phyloP scores from a whole-genome alignment of 2,329 filamentous ascomycete species.

The Trichoderma harzianum region DNA sequence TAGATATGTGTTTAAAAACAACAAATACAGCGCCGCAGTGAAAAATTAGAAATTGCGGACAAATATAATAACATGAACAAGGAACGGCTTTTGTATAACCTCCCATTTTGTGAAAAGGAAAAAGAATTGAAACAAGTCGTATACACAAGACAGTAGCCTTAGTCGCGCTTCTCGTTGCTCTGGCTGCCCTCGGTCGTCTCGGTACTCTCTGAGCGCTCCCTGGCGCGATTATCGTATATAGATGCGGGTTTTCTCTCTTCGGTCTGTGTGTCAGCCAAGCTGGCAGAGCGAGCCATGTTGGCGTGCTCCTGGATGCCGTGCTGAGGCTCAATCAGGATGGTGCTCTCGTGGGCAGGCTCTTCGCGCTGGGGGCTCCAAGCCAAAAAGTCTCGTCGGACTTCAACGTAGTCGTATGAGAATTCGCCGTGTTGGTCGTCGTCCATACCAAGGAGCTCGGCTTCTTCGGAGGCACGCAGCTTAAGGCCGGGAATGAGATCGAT shows the following conservation, averaged over 20 bases:
- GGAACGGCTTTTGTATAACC: constrained; percentile 9
- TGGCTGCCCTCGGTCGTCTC: neutral
- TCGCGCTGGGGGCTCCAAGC: constrained; percentile 77
- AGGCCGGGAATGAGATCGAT: constrained; percentile 76
- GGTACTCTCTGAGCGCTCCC: constrained; percentile 3
- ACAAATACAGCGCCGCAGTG: constrained; percentile 6
- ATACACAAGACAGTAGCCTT: neutral
- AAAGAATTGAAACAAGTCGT: neutral
- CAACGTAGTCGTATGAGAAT: constrained; percentile 87
- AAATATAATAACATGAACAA: constrained; percentile 11
- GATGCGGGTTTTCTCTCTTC: constrained; percentile 23
- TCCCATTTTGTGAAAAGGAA: neutral
- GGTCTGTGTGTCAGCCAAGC: constrained; percentile 26
- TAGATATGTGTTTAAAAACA: neutral
- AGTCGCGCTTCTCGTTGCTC: constrained; percentile 12
- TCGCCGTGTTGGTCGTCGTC: constrained; percentile 88
- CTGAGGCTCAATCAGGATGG: constrained; percentile 57
- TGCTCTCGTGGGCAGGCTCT: constrained; percentile 58
- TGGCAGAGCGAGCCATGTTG: constrained; percentile 34
- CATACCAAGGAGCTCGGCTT: constrained; percentile 83
- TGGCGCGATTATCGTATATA: neutral
- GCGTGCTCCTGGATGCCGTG: constrained; percentile 70
- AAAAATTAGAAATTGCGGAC: neutral
- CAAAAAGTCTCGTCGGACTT: constrained; percentile 83
- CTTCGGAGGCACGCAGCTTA: constrained; percentile 73